These are phyloP conservation scores for Lojkania enalia DNA, from an alignment of 2,329 filamentous ascomycete genomes.

Conservation along the genomic window DNA sequence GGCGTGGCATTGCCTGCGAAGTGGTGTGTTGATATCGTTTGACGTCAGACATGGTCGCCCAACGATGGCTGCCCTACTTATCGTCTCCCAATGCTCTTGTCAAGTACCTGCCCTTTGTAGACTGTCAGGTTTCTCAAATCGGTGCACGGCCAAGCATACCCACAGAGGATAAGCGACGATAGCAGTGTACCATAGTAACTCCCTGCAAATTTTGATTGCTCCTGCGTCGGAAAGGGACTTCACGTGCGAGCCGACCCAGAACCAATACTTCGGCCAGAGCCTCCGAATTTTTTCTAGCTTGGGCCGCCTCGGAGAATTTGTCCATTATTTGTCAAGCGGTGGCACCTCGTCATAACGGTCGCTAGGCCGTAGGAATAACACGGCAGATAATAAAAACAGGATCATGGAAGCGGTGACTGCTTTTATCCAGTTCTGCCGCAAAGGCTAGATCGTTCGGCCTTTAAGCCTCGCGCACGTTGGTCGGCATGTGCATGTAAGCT, in stretches of 20 bases:
- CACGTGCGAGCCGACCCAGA: constrained; percentile 2
- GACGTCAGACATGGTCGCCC: too few species aligned
- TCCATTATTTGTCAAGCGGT: constrained; percentile 20
- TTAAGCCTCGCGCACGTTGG: constrained; percentile 8
- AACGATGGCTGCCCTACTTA: too few species aligned
- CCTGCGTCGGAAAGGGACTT: too few species aligned
- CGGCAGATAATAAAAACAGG: constrained; percentile 1
- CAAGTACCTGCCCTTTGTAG: too few species aligned
- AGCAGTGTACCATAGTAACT: background rate
- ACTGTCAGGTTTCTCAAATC: constrained; percentile 19
- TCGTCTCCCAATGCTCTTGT: too few species aligned
- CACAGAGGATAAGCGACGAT: constrained; percentile 1
- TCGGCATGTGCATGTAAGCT: constrained; percentile 11
- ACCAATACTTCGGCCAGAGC: constrained; percentile 4
- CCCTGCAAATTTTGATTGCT: too few species aligned
- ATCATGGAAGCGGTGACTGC: constrained; percentile 7
- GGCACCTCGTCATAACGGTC: background rate
- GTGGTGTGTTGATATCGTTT: background rate
- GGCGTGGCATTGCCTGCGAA: background rate
- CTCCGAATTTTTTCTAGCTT: constrained; percentile 6
- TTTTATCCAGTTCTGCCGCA: constrained; percentile 26
- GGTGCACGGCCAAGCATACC: constrained; percentile 2
- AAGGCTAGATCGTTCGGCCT: constrained; percentile 17
- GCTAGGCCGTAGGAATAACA: constrained; percentile 1
- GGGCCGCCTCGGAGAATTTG: constrained; percentile 18